phyloP scores from a whole-genome alignment of 2,329 filamentous ascomycete genomes.

The Colletotrichum sp. region DNA sequence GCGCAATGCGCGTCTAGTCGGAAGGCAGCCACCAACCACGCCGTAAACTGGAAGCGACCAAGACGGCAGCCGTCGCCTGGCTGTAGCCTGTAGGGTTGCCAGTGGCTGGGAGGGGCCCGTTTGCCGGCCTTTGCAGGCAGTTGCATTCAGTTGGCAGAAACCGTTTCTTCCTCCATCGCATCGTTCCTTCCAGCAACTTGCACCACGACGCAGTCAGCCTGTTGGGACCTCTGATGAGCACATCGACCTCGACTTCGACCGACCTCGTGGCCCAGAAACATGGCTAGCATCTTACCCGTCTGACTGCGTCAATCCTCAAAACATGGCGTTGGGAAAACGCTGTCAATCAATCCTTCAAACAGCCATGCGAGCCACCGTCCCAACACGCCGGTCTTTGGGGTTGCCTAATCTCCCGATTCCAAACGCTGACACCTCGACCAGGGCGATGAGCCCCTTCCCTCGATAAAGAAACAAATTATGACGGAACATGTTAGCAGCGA shows the following conservation, averaged over 20 bases:
- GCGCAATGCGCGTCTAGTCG: conserved; percentile 20
- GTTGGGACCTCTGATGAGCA: neutral
- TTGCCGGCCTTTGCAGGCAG: conserved; percentile 3
- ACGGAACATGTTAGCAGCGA: neutral
- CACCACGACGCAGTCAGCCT: neutral
- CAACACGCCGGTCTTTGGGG: neutral
- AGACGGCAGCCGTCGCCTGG: neutral
- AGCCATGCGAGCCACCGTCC: neutral
- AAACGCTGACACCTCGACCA: neutral
- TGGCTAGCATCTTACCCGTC: neutral
- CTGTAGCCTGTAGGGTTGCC: neutral
- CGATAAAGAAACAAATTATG: neutral
- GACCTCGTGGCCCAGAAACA: neutral
- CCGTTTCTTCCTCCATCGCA: neutral
- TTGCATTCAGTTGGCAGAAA: neutral
- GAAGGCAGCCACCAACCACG: neutral
- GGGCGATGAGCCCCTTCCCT: neutral
- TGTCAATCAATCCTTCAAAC: neutral
- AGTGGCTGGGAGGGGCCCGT: conserved; percentile 14
- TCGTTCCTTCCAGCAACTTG: neutral
- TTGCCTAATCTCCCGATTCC: neutral
- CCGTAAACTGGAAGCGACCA: neutral
- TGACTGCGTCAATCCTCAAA: neutral
- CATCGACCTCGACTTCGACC: neutral
- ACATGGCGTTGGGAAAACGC: neutral